phyloP scores from a whole-genome alignment of 768 basidiomycete species.

The Psilocybe tampanensis region DNA sequence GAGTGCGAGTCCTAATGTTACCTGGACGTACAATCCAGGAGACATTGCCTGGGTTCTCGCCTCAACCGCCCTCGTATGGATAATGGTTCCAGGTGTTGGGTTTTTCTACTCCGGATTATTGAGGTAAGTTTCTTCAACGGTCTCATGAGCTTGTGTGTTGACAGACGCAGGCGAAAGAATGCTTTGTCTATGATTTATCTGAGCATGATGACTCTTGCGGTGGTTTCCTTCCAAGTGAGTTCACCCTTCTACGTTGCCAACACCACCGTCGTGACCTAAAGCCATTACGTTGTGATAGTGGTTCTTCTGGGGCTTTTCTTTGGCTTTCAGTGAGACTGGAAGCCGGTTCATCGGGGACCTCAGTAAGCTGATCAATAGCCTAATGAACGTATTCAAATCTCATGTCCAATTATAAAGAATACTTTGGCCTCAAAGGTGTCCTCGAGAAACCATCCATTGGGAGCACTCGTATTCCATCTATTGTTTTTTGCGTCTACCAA shows the following conservation, averaged over 20 bases:
- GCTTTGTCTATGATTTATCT: slow-evolving; percentile 90
- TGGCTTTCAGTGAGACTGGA: slow-evolving; percentile 85
- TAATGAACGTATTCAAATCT: background rate
- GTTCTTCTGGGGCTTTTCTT: slow-evolving; percentile 98
- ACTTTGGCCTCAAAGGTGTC: slow-evolving; percentile 85
- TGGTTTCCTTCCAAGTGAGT: slow-evolving; percentile 83
- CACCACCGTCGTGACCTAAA: background rate
- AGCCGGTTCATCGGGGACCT: slow-evolving; percentile 82
- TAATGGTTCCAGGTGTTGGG: slow-evolving; percentile 87
- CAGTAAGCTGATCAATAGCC: slow-evolving; percentile 41
- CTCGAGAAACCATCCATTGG: slow-evolving; percentile 76
- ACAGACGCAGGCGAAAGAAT: slow-evolving; percentile 72
- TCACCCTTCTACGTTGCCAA: background rate
- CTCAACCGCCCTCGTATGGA: slow-evolving; percentile 80
- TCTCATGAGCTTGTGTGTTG: background rate
- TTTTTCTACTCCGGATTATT: slow-evolving; percentile 93
- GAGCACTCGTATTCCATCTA: slow-evolving; percentile 66
- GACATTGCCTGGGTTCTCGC: slow-evolving; percentile 66
- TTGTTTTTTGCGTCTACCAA: slow-evolving; percentile 86
- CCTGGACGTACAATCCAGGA: slow-evolving; percentile 44
- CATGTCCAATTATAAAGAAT: slow-evolving; percentile 43
- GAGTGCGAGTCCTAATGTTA: slow-evolving; percentile 10
- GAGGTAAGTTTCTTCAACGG: slow-evolving; percentile 12
- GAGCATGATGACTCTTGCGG: slow-evolving; percentile 75
- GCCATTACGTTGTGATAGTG: slow-evolving; percentile 51